These are phyloP conservation scores for Hypoxylon sp. DNA, from an alignment of 2,329 filamentous ascomycete genomes.

Conservation along the genomic window DNA sequence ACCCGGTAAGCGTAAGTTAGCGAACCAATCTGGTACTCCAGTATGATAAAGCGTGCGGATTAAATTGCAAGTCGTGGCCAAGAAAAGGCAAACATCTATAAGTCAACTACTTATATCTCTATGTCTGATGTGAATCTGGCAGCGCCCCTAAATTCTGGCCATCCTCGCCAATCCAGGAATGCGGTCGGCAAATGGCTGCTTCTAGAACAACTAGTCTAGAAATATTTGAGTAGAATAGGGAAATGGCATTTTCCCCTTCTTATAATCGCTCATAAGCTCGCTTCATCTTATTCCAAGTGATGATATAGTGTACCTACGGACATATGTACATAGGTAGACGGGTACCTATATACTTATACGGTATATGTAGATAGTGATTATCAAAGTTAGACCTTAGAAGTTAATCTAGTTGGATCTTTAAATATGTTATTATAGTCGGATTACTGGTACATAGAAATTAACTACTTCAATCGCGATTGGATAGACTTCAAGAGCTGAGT, in stretches of 20 bases:
- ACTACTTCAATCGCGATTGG: not conserved
- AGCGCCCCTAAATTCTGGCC: slow-evolving; percentile 30
- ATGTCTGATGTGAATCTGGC: slow-evolving; percentile 35
- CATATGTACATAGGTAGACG: too few species aligned
- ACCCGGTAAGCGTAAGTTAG: slow-evolving; percentile 31
- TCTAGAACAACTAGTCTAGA: not conserved
- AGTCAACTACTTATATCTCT: slow-evolving; percentile 25
- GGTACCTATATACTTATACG: not conserved
- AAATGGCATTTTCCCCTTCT: not conserved
- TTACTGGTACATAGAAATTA: not conserved
- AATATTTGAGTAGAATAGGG: not conserved
- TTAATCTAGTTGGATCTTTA: not conserved
- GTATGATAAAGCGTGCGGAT: slow-evolving; percentile 26
- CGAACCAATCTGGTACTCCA: slow-evolving; percentile 41
- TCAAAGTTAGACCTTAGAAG: not conserved
- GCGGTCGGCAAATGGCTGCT: not conserved
- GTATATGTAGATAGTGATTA: not conserved
- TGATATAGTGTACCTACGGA: too few species aligned
- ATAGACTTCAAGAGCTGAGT: not conserved
- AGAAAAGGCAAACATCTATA: slow-evolving; percentile 22
- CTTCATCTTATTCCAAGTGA: not conserved
- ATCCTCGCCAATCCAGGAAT: slow-evolving; percentile 9
- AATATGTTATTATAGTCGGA: not conserved
- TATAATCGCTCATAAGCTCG: slow-evolving; percentile 3
- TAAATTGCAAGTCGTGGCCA: slow-evolving; percentile 34